Conservation (phyloP, 1,139 yeast species). For the Hansenula lynferdii region DNA sequence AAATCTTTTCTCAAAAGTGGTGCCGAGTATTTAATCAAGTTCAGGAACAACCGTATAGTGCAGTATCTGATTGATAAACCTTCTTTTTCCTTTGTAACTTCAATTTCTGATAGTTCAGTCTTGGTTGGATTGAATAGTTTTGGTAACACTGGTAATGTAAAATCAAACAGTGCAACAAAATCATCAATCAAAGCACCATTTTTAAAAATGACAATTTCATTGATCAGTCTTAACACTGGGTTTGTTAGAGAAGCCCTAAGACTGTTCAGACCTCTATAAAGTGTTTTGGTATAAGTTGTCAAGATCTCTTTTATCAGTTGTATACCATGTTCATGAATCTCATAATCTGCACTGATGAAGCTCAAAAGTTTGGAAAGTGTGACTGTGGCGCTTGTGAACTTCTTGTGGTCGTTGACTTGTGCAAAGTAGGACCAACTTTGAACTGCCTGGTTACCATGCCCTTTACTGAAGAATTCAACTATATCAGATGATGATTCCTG, state of each 20-base stretch:
- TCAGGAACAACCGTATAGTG: slow-evolving; percentile 59
- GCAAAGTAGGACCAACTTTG: slow-evolving; percentile 63
- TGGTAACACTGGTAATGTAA: slow-evolving; percentile 55
- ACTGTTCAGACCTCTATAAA: slow-evolving; percentile 65
- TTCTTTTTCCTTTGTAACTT: slow-evolving; percentile 27
- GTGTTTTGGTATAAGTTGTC: slow-evolving; percentile 50
- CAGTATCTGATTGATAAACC: slow-evolving; percentile 46
- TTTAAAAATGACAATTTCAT: slow-evolving; percentile 44
- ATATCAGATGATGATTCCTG: slow-evolving; percentile 23
- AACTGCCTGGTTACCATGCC: slow-evolving; percentile 31
- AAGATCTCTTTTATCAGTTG: slow-evolving; percentile 48
- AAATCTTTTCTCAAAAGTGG: slow-evolving; percentile 60
- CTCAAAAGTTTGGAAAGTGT: slow-evolving; percentile 11
- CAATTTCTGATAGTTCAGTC: slow-evolving; percentile 35
- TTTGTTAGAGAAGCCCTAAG: slow-evolving; percentile 55
- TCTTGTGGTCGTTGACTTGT: slow-evolving; percentile 55
- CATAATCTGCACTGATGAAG: slow-evolving; percentile 7
- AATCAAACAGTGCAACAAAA: slow-evolving; percentile 63
- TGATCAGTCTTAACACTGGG: slow-evolving; percentile 54
- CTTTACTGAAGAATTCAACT: slow-evolving; percentile 28
- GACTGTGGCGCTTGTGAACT: slow-evolving; percentile 38
- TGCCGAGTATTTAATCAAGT: slow-evolving; percentile 43
- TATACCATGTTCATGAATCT: slow-evolving; percentile 26
- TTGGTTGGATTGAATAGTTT: slow-evolving; percentile 55
- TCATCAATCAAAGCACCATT: slow-evolving; percentile 49